Evolutionary conservation across 2,329 filamentous ascomycete genomes (phyloP), one percentile per base, ranked within the genome.

Genomic region (Penicillium sp.): DNA sequence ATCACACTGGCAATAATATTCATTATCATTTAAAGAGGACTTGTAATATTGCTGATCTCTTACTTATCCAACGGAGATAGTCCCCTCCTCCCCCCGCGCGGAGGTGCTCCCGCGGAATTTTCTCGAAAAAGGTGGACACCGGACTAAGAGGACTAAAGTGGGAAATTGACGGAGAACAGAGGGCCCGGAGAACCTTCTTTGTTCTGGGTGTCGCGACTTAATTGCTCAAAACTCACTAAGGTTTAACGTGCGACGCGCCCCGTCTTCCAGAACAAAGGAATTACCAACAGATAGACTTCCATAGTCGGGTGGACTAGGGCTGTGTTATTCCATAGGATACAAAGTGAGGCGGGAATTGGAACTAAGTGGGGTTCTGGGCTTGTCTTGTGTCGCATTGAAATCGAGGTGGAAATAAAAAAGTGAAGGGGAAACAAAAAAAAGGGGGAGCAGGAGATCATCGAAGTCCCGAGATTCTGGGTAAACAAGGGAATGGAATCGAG

Each of bases 121-220:
- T 67, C 65, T 65, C 60, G 65, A 67, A 67, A 42, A 49, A 57
- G 55, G 63, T 62, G 64, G 58, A 52, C 58, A 62, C 54, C 19
- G 31, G 38, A 21, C 46, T 49, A 41, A 46, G 19, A 21, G 27
- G 42, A 43, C 19, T 19, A n/a, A 43, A 43, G 41, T 40, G 19
- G 46, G 23, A 42, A 41, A 59, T 23, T 27, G 27, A 51, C 47
- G 54, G 47, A 41, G 41, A 27, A 47, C 33, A 23, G 29, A 47
- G 41, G 19, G 2, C 25, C 21, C 49, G 27, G 49, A 37, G 21
- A 42, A 48, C 42, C 29, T 35, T 35, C n/a, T 41, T 45, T 12
- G 8, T 56, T 56, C 51, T 21, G 17, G 29, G 21, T 42, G 17
- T 25, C 27, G 54, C 8, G 38, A 25, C 13, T 51, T 45, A 33